These are phyloP conservation scores for Buddleja alternifolia DNA, from an alignment of 257 asterid species.

Conservation along the genomic window DNA sequence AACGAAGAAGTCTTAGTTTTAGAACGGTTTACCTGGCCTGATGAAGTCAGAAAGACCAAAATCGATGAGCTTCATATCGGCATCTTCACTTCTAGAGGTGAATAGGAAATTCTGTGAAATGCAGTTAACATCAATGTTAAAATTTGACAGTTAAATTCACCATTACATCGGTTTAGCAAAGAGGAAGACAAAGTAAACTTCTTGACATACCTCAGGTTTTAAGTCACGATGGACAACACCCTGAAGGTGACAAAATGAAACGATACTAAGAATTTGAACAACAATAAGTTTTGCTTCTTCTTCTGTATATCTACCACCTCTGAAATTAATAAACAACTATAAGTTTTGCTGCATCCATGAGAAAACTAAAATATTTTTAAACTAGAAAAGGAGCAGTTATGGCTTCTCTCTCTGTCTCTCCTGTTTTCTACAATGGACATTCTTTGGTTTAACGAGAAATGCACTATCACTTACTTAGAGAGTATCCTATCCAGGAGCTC, in stretches of 20 bases:
- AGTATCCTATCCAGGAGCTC: conserved; percentile 88
- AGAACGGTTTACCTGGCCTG: conserved; percentile 68
- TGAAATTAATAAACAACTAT: conserved; percentile 43
- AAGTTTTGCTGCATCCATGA: conserved; percentile 37
- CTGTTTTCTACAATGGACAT: conserved; percentile 1
- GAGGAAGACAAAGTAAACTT: conserved; percentile 13
- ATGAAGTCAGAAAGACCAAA: conserved; percentile 97
- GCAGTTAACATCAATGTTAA: conserved; percentile 29
- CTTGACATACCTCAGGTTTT: conserved; percentile 83
- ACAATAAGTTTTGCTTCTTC: conserved; percentile 89
- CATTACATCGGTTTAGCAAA: conserved; percentile 13
- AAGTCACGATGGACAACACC: conserved; percentile 99
- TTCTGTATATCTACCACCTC: conserved; percentile 96
- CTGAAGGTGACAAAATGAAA: conserved; percentile 96
- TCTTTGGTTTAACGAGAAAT: conserved; percentile 5
- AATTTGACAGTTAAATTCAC: conserved; percentile 21
- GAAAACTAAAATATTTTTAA: conserved; percentile 25
- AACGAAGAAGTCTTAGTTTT: neutral
- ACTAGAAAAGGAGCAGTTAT: neutral
- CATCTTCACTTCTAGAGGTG: conserved; percentile 86
- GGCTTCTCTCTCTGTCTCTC: conserved; percentile 10
- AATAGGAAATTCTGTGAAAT: conserved; percentile 81
- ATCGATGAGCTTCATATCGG: conserved; percentile 94
- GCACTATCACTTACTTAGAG: conserved; percentile 60
- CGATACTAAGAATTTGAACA: conserved; percentile 88